Conservation (phyloP, 495 filamentous ascomycete genomes). For the Penicillium desertorum region DNA sequence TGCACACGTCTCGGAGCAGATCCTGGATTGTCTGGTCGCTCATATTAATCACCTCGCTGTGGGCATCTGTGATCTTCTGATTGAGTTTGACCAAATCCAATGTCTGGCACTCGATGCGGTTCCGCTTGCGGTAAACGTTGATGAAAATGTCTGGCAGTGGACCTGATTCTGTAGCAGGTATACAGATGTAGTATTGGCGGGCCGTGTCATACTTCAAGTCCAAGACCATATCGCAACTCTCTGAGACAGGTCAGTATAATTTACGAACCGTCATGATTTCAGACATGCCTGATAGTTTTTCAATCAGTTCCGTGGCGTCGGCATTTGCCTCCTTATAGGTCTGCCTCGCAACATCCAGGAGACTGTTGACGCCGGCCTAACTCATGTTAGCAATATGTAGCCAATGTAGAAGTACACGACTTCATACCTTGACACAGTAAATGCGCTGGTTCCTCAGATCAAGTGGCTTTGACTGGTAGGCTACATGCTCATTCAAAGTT, state of each 20-base stretch:
- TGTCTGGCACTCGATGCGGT: slow-evolving; percentile 80
- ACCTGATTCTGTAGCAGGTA: slow-evolving; percentile 63
- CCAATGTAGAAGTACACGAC: neutral
- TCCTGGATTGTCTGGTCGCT: slow-evolving; percentile 66
- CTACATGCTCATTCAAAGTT: slow-evolving; percentile 78
- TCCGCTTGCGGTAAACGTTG: slow-evolving; percentile 71
- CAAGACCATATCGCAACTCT: slow-evolving; percentile 56
- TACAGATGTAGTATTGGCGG: slow-evolving; percentile 77
- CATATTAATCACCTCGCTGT: slow-evolving; percentile 76
- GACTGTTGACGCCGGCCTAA: slow-evolving; percentile 78
- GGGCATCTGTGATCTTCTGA: slow-evolving; percentile 71
- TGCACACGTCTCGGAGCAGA: slow-evolving; percentile 65
- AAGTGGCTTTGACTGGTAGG: slow-evolving; percentile 74
- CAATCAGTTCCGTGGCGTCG: slow-evolving; percentile 70
- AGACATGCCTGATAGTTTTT: slow-evolving; percentile 57
- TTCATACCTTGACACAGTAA: slow-evolving; percentile 78
- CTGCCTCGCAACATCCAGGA: slow-evolving; percentile 83
- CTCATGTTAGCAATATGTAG: slow-evolving; percentile 14
- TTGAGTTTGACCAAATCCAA: slow-evolving; percentile 76
- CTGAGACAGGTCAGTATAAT: slow-evolving; percentile 39
- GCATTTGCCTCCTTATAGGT: slow-evolving; percentile 82
- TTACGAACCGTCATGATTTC: neutral
- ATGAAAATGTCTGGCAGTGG: slow-evolving; percentile 70
- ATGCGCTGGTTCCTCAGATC: slow-evolving; percentile 89
- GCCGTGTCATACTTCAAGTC: slow-evolving; percentile 74